These are phyloP conservation scores for Colletotrichum navitas DNA, from an alignment of 2,329 filamentous ascomycete species.

Conservation along the genomic window DNA sequence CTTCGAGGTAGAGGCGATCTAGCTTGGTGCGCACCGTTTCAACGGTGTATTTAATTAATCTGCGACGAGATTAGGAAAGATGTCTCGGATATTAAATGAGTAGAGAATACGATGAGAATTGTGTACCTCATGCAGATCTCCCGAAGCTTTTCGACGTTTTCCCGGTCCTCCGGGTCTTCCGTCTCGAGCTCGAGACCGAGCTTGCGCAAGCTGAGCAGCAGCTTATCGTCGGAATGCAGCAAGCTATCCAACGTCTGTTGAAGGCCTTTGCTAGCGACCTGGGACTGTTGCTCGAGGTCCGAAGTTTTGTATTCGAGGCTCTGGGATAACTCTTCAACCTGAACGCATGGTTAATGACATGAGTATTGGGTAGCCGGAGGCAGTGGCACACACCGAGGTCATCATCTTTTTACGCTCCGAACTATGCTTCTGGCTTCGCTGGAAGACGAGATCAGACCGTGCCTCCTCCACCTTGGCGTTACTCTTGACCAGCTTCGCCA, in stretches of 20 bases:
- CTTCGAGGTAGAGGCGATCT: constrained; percentile 68
- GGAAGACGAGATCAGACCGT: constrained; percentile 52
- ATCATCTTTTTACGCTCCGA: constrained; percentile 57
- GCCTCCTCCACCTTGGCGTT: constrained; percentile 52
- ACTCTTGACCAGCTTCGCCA: constrained; percentile 65
- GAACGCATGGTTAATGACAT: constrained; percentile 10
- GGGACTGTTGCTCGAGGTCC: constrained; percentile 65
- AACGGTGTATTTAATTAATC: constrained; percentile 69
- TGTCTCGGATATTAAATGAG: neutral
- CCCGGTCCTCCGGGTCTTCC: constrained; percentile 64
- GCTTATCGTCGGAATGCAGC: constrained; percentile 73
- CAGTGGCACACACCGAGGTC: constrained; percentile 53
- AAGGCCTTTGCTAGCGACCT: constrained; percentile 58
- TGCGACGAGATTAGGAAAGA: constrained; percentile 44
- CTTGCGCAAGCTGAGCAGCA: constrained; percentile 75
- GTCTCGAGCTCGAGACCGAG: constrained; percentile 71
- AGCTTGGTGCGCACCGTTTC: constrained; percentile 67
- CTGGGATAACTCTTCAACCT: constrained; percentile 64
- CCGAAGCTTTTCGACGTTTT: constrained; percentile 68
- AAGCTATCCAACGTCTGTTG: constrained; percentile 63
- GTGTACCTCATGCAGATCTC: constrained; percentile 67
- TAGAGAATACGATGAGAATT: neutral
- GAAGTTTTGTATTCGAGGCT: constrained; percentile 59
- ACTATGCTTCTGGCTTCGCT: constrained; percentile 54
- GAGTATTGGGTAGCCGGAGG: no score